Base-by-base conservation (phyloP, 257 asterid genomes). In the Ocimum tenuiflorum region DNA sequence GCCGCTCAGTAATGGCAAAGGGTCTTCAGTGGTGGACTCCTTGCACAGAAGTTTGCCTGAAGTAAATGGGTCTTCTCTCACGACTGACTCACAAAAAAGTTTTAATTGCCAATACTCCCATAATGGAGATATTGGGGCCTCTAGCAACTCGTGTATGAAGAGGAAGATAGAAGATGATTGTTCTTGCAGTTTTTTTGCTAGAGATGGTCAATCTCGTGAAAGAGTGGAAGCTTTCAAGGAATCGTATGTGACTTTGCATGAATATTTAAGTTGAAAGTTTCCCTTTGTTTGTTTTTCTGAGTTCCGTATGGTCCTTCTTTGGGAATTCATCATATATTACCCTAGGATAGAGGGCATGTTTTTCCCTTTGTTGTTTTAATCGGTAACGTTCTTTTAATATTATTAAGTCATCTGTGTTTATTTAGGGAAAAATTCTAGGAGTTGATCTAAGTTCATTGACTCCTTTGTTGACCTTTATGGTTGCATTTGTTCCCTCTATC, bases 141-240 rank as follows among this genome's bases (percentile, higher is more conserved):
- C 85, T 72, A 77, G 68, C 60, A 67, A 67, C 75, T 66, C 82
- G 15, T 51, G 80, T 65, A 71, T 73, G 83, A 94, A 88, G 81
- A 90, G 88, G 81, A 88, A 86, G 77, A 72, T 54, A 19, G 71
- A 61, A 36, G 76, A 67, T 19, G 65, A 63, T 55, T 77, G 51
- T 50, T 31, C 87, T 36, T 81, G 87, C 77, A 69, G 82, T 67
- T 83, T 86, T 74, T 79, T 83, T 43, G 80, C 86, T 35, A 72
- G 72, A 71, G 95, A 86, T 63, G 78, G 77, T 42, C 78, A 78
- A 68, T 88, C 95, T 71, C 74, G 68, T 60, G 75, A 78, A 17
- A 57, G 82, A 74, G 83, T 90, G 78, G 95, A 86, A 73, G 89
- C 84, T 15, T 82, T 88, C 74, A 90, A 86, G 76, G 78, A 85